phyloP scores from a whole-genome alignment of 768 basidiomycete species.

The Suillus paluster region DNA sequence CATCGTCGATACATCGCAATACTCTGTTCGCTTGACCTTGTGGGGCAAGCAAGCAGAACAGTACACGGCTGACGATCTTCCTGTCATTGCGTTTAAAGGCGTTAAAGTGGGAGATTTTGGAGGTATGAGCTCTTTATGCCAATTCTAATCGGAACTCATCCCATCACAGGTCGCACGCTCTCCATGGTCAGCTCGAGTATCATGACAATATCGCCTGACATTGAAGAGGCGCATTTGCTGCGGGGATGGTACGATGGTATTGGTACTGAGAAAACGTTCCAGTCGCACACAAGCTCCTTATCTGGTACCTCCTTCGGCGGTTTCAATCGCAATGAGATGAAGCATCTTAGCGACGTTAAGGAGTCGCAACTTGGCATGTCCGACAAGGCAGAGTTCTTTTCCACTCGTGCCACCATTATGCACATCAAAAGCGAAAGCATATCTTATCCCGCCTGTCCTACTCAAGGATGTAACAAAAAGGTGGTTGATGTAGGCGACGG shows the following conservation, averaged over 20 bases:
- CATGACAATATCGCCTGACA: conserved; percentile 88
- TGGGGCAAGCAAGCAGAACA: conserved; percentile 97
- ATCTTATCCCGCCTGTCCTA: conserved; percentile 88
- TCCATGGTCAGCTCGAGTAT: conserved; percentile 82
- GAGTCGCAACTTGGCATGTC: conserved; percentile 73
- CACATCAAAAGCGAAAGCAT: conserved; percentile 85
- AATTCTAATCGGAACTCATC: conserved; percentile 14
- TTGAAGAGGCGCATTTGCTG: conserved; percentile 83
- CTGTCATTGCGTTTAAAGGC: conserved; percentile 92
- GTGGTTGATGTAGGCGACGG: conserved; percentile 65
- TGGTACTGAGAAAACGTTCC: conserved; percentile 69
- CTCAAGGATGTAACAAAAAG: conserved; percentile 87
- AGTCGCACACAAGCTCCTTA: conserved; percentile 60
- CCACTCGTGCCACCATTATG: conserved; percentile 79
- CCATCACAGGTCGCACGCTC: conserved; percentile 68
- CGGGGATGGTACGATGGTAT: conserved; percentile 91
- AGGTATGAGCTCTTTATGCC: conserved; percentile 45
- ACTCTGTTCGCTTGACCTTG: conserved; percentile 81
- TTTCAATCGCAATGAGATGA: conserved; percentile 76
- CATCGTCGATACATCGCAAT: conserved; percentile 83
- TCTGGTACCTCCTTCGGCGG: conserved; percentile 42
- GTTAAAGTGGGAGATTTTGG: conserved; percentile 93
- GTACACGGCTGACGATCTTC: conserved; percentile 59
- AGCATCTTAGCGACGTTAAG: conserved; percentile 78
- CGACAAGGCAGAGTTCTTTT: conserved; percentile 83